Percentiles rank a stretch among this genome's conserved stretches.
phyloP scores from a whole-genome alignment of 2,329 filamentous ascomycete genomes.

The Epichloe uncinata region DNA sequence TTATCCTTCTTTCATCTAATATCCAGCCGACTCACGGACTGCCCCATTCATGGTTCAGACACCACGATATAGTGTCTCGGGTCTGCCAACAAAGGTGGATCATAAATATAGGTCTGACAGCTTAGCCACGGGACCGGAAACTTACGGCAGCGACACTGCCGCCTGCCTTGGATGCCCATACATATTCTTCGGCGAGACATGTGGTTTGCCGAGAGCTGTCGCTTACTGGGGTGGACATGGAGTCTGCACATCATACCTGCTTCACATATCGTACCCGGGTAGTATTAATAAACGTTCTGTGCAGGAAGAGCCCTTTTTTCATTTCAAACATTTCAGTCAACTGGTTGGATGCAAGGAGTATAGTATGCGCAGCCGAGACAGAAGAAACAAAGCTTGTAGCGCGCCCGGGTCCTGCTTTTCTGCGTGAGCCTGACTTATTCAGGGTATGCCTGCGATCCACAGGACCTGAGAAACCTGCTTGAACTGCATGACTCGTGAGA shows the following conservation, averaged over 20 bases:
- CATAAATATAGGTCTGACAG: too few species aligned
- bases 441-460: neutral
- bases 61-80: neutral
- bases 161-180: neutral
- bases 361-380: neutral
- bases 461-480: too few species aligned
- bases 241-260: neutral
- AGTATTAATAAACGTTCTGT: neutral
- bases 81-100: neutral
- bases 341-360: neutral
- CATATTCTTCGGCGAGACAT: neutral
- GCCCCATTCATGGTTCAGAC: too few species aligned
- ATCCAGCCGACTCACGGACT: too few species aligned
- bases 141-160: neutral
- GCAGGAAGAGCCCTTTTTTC: neutral
- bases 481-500: neutral
- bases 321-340: neutral
- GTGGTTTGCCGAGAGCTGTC: neutral
- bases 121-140: neutral
- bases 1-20: too few species aligned
- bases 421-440: neutral
- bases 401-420: neutral
- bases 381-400: neutral
- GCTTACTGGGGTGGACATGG: neutral
- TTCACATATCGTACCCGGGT: neutral